phyloP scores from a whole-genome alignment of 495 filamentous ascomycete genomes.

The Penicillium coffeae region DNA sequence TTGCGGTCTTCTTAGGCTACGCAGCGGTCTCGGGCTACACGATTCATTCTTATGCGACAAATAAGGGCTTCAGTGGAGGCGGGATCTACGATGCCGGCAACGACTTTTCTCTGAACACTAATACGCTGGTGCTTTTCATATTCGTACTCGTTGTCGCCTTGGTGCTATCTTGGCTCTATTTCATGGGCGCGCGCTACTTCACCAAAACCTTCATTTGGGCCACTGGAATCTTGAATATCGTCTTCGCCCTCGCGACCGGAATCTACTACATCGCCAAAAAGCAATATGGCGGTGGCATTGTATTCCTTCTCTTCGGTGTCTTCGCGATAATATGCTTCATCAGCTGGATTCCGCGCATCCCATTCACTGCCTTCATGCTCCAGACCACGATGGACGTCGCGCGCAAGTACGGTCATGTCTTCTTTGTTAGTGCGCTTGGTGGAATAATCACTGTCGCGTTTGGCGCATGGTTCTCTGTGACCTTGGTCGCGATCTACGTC shows the following conservation, averaged over 20 bases:
- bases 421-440: conserved; percentile 76
- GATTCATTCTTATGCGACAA: conserved; percentile 69
- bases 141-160: conserved; percentile 71
- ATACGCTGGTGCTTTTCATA: conserved; percentile 78
- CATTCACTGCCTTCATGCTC: conserved; percentile 86
- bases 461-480: conserved; percentile 61
- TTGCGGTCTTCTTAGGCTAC: conserved; percentile 71
- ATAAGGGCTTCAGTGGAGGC: conserved; percentile 63
- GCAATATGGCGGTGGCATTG: conserved; percentile 78
- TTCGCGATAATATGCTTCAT: conserved; percentile 78
- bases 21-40: conserved; percentile 71
- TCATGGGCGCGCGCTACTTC: conserved; percentile 71
- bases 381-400: conserved; percentile 84
- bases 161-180: conserved; percentile 70
- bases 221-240: conserved; percentile 67
- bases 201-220: conserved; percentile 91
- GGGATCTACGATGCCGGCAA: conserved; percentile 67
- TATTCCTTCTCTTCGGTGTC: conserved; percentile 76
- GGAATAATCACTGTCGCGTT: conserved; percentile 71
- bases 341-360: conserved; percentile 82
- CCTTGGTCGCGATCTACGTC: conserved; percentile 65
- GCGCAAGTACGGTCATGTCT: conserved; percentile 78
- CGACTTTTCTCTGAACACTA: conserved; percentile 67
- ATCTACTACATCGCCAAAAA: conserved; percentile 62
- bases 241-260: conserved; percentile 63